phyloP scores from a whole-genome alignment of 768 basidiomycete genomes.

The Tubosaeta sp. region DNA sequence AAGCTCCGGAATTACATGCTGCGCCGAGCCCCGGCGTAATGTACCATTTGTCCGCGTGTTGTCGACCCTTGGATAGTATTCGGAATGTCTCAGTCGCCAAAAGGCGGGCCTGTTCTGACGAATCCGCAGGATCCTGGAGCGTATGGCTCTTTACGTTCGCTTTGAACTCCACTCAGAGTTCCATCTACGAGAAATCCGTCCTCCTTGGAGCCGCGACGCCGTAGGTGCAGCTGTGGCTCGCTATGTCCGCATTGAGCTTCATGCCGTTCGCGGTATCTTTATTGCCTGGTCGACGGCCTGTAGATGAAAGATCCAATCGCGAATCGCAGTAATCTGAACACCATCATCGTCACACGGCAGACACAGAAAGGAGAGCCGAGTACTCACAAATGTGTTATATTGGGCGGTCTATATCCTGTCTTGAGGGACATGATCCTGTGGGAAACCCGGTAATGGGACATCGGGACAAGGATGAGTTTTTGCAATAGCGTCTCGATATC shows the following conservation, averaged over 20 bases:
- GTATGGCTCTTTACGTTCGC: neutral
- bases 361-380: neutral
- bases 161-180: neutral
- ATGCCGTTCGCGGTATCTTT: neutral
- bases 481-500: conserved; percentile 2
- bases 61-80: neutral
- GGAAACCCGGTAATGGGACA: neutral
- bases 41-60: neutral
- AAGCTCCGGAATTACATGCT: neutral
- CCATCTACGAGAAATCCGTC: neutral
- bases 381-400: conserved; percentile 1
- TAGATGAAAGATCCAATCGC: neutral
- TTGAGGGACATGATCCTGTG: neutral
- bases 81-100: neutral
- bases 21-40: neutral
- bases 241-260: neutral
- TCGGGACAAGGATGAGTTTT: neutral
- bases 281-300: too few relatives aligned
- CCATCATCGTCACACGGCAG: neutral
- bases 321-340: neutral
- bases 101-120: neutral
- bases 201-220: neutral
- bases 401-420: neutral
- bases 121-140: neutral
- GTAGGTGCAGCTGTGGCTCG: neutral